Percentiles rank a stretch among this genome's conserved stretches.
Evolutionary conservation across 2,329 filamentous ascomycete genomes (phyloP).

Genomic region (Fusarium sp.): DNA sequence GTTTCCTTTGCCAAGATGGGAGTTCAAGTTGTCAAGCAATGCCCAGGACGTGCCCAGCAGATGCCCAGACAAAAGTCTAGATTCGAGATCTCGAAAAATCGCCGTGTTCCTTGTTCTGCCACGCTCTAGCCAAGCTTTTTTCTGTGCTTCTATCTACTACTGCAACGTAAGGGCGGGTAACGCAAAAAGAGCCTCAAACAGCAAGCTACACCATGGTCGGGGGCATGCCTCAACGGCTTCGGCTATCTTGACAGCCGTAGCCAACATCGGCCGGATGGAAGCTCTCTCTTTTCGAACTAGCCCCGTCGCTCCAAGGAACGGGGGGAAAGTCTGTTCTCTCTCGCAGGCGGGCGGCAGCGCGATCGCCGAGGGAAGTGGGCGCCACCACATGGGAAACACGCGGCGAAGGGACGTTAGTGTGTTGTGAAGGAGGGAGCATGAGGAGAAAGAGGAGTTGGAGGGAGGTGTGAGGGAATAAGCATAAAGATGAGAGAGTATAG

Average conservation of each 20-base stretch:
- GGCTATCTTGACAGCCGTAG: constrained; percentile 46
- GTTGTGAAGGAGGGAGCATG: constrained; percentile 17
- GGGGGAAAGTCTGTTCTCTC: not conserved
- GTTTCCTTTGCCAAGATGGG: constrained; percentile 16
- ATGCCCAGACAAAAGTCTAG: constrained; percentile 1
- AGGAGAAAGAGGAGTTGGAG: constrained; percentile 18
- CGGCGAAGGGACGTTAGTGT: constrained; percentile 9
- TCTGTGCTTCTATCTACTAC: not conserved
- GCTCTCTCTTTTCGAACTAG: constrained; percentile 37
- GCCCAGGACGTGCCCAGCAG: constrained; percentile 3
- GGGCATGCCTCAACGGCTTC: constrained; percentile 40
- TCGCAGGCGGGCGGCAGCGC: not conserved
- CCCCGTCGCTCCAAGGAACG: not conserved
- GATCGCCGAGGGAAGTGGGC: constrained; percentile 25
- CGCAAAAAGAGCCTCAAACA: constrained; percentile 19
- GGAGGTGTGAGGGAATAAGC: constrained; percentile 1
- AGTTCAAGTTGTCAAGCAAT: constrained; percentile 2
- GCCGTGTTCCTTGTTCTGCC: not conserved
- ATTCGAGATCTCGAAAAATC: constrained; percentile 4
- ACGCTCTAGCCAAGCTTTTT: not conserved
- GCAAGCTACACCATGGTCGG: constrained; percentile 3
- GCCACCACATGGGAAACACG: constrained; percentile 47
- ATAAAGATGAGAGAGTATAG: not conserved
- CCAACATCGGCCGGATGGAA: constrained; percentile 41
- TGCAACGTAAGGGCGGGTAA: not conserved